A percentile compares a stretch with the other conserved stretches of the same genome.
phyloP scores from a whole-genome alignment of 169 alveolate species.

The Plasmodium gaboni region DNA sequence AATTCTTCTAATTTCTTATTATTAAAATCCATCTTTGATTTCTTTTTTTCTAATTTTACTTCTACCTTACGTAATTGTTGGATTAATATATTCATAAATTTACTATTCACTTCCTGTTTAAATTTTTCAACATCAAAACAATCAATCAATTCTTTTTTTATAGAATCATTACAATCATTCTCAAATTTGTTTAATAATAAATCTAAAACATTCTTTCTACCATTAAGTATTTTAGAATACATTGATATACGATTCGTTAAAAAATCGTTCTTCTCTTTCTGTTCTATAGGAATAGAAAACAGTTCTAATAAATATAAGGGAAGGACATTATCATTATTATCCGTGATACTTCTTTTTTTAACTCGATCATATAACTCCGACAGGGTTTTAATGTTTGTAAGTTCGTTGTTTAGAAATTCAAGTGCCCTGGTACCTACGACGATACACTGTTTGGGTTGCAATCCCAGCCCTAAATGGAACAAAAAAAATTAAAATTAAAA shows the following conservation, averaged over 20 bases:
- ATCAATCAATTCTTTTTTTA: slow-evolving; percentile 80
- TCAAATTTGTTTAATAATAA: slow-evolving; percentile 76
- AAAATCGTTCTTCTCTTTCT: slow-evolving; percentile 88
- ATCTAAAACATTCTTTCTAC: slow-evolving; percentile 82
- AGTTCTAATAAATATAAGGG: slow-evolving; percentile 89
- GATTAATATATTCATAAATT: slow-evolving; percentile 85
- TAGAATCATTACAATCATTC: slow-evolving; percentile 80
- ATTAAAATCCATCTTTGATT: slow-evolving; percentile 82
- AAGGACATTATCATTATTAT: slow-evolving; percentile 84
- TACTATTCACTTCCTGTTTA: slow-evolving; percentile 85
- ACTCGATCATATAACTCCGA: slow-evolving; percentile 89
- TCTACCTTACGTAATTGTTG: slow-evolving; percentile 87
- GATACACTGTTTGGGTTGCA: slow-evolving; percentile 89
- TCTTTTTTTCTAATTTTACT: slow-evolving; percentile 84
- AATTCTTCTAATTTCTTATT: slow-evolving; percentile 78
- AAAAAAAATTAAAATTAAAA: neutral
- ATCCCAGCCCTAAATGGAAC: slow-evolving; percentile 84
- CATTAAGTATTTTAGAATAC: slow-evolving; percentile 86
- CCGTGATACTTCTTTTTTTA: slow-evolving; percentile 81
- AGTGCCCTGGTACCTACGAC: slow-evolving; percentile 92
- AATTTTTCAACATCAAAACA: slow-evolving; percentile 85
- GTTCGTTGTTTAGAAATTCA: slow-evolving; percentile 87
- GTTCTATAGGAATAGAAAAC: slow-evolving; percentile 88
- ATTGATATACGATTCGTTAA: slow-evolving; percentile 83
- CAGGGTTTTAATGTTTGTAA: slow-evolving; percentile 85